phyloP scores from a whole-genome alignment of 1,284 basidiomycete species.

The Leccinum subfulvum region DNA sequence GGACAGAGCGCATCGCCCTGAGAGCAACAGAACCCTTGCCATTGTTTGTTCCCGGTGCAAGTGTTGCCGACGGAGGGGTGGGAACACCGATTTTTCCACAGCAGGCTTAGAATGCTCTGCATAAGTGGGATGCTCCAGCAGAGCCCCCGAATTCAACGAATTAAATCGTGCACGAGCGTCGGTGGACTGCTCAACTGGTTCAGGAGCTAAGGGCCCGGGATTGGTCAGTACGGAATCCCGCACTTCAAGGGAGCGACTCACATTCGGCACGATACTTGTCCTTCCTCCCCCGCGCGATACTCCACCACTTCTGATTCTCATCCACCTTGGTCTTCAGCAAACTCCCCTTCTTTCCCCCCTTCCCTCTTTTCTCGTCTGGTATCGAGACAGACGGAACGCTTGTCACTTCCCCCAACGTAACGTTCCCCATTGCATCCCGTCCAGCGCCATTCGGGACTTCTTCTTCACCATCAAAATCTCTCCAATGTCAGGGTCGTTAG shows the following conservation, averaged over 20 bases:
- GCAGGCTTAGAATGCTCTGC: conserved; percentile 13
- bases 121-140: conserved; percentile 38
- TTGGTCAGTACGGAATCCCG: conserved; percentile 14
- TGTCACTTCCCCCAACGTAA: conserved; percentile 51
- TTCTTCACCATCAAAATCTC: conserved; percentile 77
- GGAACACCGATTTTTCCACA: conserved; percentile 17
- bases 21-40: conserved; percentile 62
- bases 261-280: conserved; percentile 41
- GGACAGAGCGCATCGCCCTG: conserved; percentile 72
- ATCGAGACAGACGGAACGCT: conserved; percentile 44
- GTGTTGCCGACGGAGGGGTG: conserved; percentile 18
- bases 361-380: conserved; percentile 33
- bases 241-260: conserved; percentile 28
- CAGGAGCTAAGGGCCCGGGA: conserved; percentile 42
- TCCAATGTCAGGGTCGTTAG: conserved; percentile 60
- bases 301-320: conserved; percentile 77
- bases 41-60: conserved; percentile 20
- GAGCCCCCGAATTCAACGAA: conserved; percentile 58
- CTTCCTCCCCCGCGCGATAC: conserved; percentile 61
- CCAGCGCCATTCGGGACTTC: conserved; percentile 62
- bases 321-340: conserved; percentile 44
- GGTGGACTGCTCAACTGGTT: conserved; percentile 33
- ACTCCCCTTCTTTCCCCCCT: conserved; percentile 26
- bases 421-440: conserved; percentile 62
- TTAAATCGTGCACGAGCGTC: conserved; percentile 53